Conservation (phyloP, 441 rosid species). For the Capsella rubella region DNA sequence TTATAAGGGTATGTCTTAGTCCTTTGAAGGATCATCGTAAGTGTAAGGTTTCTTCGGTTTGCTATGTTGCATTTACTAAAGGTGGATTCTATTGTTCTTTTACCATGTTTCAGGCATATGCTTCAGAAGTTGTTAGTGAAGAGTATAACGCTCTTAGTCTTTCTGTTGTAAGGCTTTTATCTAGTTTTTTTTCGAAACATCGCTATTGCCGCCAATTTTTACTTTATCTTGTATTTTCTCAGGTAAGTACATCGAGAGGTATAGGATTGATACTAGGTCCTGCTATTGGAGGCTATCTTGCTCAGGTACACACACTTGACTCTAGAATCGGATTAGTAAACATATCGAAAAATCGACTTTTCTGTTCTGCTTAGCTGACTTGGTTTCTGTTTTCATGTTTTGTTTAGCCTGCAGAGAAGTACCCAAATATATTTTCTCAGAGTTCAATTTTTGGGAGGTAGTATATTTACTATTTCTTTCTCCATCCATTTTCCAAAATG, state of each 20-base stretch:
- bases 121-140: slow-evolving; percentile 37
- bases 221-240: slow-evolving; percentile 17
- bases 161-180: slow-evolving; percentile 32
- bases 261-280: slow-evolving; percentile 75
- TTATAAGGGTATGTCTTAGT: slow-evolving; percentile 61
- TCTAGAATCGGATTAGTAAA: not conserved
- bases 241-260: slow-evolving; percentile 76
- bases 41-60: not conserved
- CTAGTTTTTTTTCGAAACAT: not conserved
- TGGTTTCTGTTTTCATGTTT: slow-evolving; percentile 30
- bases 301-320: slow-evolving; percentile 53
- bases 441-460: slow-evolving; percentile 71
- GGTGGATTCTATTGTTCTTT: not conserved
- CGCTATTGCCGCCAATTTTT: not conserved
- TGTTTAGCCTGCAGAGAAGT: slow-evolving; percentile 70
- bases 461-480: not conserved
- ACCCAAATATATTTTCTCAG: slow-evolving; percentile 53
- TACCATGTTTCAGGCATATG: slow-evolving; percentile 32
- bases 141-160: slow-evolving; percentile 35
- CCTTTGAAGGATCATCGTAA: not conserved
- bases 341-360: not conserved
- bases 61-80: not conserved
- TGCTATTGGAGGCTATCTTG: slow-evolving; percentile 76
- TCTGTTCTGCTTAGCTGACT: not conserved
- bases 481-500: slow-evolving; percentile 3